These are phyloP conservation scores for Phialophora expanda DNA, from an alignment of 2,329 filamentous ascomycete genomes.

Conservation along the genomic window DNA sequence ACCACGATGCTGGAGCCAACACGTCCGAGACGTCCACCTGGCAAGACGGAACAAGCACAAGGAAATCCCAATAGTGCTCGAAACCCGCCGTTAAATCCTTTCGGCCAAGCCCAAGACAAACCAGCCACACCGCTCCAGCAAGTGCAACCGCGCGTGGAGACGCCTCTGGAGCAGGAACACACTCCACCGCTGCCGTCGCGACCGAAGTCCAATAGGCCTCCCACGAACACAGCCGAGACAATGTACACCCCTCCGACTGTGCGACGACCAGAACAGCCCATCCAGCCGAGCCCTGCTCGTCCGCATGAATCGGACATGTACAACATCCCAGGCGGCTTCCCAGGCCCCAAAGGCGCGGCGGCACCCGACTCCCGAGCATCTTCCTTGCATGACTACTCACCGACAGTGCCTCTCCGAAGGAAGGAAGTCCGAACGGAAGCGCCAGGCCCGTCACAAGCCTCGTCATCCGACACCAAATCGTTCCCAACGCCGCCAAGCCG, in stretches of 20 bases:
- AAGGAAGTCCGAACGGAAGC: slow-evolving; percentile 6
- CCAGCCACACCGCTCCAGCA: slow-evolving; percentile 2
- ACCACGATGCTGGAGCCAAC: neutral
- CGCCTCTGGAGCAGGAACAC: neutral
- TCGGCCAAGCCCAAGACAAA: neutral
- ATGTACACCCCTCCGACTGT: neutral
- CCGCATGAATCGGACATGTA: neutral
- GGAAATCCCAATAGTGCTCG: neutral
- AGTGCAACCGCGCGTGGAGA: neutral
- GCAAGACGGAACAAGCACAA: neutral
- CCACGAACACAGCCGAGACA: neutral
- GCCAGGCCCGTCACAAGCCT: neutral
- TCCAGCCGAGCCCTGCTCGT: neutral
- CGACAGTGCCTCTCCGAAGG: neutral
- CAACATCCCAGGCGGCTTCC: slow-evolving; percentile 14
- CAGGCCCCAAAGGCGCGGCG: neutral
- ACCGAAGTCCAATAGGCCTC: neutral
- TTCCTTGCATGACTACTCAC: neutral
- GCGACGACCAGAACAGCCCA: slow-evolving; percentile 1
- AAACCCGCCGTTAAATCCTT: neutral
- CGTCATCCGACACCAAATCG: slow-evolving; percentile 1
- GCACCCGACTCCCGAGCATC: neutral
- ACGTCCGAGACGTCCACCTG: neutral
- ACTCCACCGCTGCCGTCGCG: neutral
- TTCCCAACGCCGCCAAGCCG: slow-evolving; percentile 8